Percentiles rank a stretch among this genome's conserved stretches.
These are phyloP conservation scores for Croton setiger DNA, from an alignment of 441 rosid species.

Conservation along the genomic window DNA sequence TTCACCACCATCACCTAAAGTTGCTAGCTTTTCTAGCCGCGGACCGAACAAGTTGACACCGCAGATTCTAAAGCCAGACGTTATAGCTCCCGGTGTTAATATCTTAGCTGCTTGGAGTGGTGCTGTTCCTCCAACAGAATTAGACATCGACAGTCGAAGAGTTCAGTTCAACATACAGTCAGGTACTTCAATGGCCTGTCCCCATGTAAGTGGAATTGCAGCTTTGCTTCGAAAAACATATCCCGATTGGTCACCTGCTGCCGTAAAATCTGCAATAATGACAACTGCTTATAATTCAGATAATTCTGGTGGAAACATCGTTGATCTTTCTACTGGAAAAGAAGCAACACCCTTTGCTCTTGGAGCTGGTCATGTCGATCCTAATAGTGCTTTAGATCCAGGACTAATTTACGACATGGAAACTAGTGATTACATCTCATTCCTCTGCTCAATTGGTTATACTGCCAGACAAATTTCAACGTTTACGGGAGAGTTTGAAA, in stretches of 20 bases:
- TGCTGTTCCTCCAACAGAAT: conserved; percentile 47
- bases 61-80: conserved; percentile 81
- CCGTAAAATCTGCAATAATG: conserved; percentile 69
- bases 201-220: conserved; percentile 82
- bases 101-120: conserved; percentile 92
- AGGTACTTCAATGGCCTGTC: conserved; percentile 96
- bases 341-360: conserved; percentile 54
- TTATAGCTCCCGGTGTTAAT: conserved; percentile 84
- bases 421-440: conserved; percentile 41
- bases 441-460: conserved; percentile 78
- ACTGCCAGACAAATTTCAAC: conserved; percentile 45
- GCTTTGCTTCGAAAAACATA: conserved; percentile 74
- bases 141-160: conserved; percentile 68
- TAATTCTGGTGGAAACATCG: conserved; percentile 52
- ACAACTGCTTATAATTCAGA: conserved; percentile 72
- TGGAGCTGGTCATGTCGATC: conserved; percentile 87
- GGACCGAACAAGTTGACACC: conserved; percentile 69
- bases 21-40: conserved; percentile 79
- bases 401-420: conserved; percentile 77
- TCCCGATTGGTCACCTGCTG: conserved; percentile 75
- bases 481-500: conserved; percentile 46
- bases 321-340: conserved; percentile 69
- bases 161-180: conserved; percentile 75
- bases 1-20: conserved; percentile 65
- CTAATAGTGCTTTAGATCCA: conserved; percentile 66